Evolutionary conservation across 768 basidiomycete species (phyloP).

Genomic region (Hirschioporus abietinus): DNA sequence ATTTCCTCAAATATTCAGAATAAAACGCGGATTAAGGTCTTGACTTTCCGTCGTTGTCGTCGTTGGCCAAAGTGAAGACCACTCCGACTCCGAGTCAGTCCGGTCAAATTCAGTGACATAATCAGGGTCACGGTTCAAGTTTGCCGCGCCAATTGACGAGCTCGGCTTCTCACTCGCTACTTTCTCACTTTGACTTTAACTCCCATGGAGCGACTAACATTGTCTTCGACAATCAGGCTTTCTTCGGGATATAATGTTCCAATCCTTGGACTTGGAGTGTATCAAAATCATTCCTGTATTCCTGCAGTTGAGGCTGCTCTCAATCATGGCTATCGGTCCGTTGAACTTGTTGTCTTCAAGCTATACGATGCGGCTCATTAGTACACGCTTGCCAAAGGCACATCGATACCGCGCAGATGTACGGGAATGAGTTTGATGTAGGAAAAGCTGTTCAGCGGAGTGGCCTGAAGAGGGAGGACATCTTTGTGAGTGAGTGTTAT

Average conservation of each 20-base stretch:
- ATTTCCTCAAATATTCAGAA: no score
- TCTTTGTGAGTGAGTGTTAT: slow-evolving; percentile 48
- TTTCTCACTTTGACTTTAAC: slow-evolving; percentile 1
- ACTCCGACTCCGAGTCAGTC: no score
- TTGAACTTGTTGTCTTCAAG: background rate
- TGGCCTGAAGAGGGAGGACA: slow-evolving; percentile 41
- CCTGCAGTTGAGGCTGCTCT: slow-evolving; percentile 58
- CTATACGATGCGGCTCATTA: background rate
- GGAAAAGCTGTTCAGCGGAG: slow-evolving; percentile 41
- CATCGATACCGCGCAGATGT: slow-evolving; percentile 68
- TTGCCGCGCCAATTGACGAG: no score
- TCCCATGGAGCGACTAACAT: slow-evolving; percentile 18
- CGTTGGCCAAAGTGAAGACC: no score
- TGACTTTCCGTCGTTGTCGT: no score
- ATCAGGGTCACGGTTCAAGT: no score
- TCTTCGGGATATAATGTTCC: slow-evolving; percentile 54
- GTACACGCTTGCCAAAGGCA: slow-evolving; percentile 39
- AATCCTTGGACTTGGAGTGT: slow-evolving; percentile 64
- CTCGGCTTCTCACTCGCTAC: no score
- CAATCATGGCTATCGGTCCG: slow-evolving; percentile 58
- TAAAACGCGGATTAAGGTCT: no score
- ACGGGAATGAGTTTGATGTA: slow-evolving; percentile 42
- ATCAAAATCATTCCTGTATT: slow-evolving; percentile 54
- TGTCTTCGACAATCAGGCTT: slow-evolving; percentile 27
- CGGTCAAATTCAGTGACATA: no score